Conservation (phyloP, 2,329 filamentous ascomycete species). For the Sporothrix mexicana region DNA sequence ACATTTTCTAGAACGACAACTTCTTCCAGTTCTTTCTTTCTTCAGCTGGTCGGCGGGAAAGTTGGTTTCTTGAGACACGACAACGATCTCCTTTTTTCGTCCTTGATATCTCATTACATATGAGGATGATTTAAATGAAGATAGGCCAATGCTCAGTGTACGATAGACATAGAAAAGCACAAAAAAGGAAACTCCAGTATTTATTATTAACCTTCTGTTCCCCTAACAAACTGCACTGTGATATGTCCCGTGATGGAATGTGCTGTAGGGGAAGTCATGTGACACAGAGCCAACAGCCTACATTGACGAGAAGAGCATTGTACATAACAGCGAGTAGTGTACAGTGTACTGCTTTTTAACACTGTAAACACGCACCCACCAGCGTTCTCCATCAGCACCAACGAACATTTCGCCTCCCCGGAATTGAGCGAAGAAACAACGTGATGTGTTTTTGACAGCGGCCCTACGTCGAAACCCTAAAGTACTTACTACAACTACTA, state of each 20-base stretch:
- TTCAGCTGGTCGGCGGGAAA: not conserved
- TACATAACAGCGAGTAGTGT: too few species aligned
- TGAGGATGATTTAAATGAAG: not conserved
- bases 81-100: not conserved
- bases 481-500: too few species aligned
- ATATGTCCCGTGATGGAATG: constrained; percentile 2
- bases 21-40: not conserved
- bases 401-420: not conserved
- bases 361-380: constrained; percentile 6
- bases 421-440: not conserved
- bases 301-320: not conserved
- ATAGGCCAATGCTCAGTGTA: not conserved
- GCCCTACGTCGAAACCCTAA: not conserved
- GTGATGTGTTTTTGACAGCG: too few species aligned
- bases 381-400: not conserved
- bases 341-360: not conserved
- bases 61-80: not conserved
- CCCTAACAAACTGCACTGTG: not conserved
- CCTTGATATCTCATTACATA: not conserved
- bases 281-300: not conserved
- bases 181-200: constrained; percentile 13
- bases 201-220: not conserved
- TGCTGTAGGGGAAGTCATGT: constrained; percentile 5
- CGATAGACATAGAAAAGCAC: not conserved
- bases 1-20: not conserved